These are phyloP conservation scores for Carex littledalei DNA, from an alignment of 176 grass and related monocot genomes.

Conservation along the genomic window DNA sequence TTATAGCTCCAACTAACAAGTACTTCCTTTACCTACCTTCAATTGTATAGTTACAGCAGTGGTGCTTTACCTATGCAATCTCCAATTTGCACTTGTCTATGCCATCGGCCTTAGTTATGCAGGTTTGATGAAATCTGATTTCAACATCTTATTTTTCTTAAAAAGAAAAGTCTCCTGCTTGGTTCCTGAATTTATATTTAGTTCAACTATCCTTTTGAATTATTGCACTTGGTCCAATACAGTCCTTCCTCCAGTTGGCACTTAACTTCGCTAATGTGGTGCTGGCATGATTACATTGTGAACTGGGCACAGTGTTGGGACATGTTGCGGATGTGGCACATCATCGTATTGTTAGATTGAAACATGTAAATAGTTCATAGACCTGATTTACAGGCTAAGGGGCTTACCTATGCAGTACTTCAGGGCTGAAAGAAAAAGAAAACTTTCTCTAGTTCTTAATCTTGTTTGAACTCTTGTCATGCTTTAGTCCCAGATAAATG, in stretches of 20 bases:
- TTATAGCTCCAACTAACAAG: not conserved
- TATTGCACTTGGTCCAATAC: not conserved
- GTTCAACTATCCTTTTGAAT: not conserved
- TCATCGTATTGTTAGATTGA: not conserved
- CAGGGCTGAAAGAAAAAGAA: not conserved
- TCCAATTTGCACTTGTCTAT: constrained; percentile 67
- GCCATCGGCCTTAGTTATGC: constrained; percentile 66
- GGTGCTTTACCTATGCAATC: constrained; percentile 62
- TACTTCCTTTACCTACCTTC: not conserved
- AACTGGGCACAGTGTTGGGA: not conserved
- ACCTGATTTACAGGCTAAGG: not conserved
- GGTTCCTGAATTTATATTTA: not conserved
- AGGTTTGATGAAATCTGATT: constrained; percentile 32
- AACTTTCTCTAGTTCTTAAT: not conserved
- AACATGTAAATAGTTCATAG: not conserved
- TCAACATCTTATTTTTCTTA: not conserved
- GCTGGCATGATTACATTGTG: not conserved
- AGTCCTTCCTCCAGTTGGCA: not conserved
- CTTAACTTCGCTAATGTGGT: not conserved
- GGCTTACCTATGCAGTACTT: not conserved
- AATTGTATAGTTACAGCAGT: constrained; percentile 39
- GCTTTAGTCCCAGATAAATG: not conserved
- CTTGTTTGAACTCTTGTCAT: not conserved
- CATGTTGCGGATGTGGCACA: not conserved
- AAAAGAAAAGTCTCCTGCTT: not conserved